Evolutionary conservation across 2,329 filamentous ascomycete genomes (phyloP).

Genomic region (Aspergillus uvarum): DNA sequence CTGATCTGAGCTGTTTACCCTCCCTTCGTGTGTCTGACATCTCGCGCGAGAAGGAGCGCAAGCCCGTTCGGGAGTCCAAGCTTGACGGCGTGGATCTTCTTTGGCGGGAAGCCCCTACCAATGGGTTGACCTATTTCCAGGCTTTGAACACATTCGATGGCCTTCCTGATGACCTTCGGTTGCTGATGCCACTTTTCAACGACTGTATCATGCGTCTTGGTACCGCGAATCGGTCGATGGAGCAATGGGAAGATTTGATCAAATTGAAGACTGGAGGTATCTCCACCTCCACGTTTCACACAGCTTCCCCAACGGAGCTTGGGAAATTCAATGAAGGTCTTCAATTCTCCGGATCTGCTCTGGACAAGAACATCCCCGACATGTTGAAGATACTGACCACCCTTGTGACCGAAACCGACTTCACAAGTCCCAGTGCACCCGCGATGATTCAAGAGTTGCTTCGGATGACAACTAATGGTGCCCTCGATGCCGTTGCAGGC

Average conservation of each 20-base stretch:
- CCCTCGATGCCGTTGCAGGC: conserved; percentile 87
- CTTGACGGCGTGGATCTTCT: conserved; percentile 69
- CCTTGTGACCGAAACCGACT: conserved; percentile 83
- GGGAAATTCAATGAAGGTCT: conserved; percentile 75
- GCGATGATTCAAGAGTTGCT: conserved; percentile 82
- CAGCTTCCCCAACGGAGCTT: conserved; percentile 72
- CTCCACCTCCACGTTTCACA: conserved; percentile 78
- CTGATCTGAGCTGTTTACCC: conserved; percentile 84
- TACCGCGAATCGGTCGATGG: conserved; percentile 84
- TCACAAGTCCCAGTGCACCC: conserved; percentile 77
- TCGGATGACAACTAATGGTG: conserved; percentile 81
- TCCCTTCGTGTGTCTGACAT: conserved; percentile 89
- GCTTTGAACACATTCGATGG: conserved; percentile 77
- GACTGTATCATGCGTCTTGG: conserved; percentile 92
- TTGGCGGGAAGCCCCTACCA: conserved; percentile 90
- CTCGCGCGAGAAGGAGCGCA: conserved; percentile 71
- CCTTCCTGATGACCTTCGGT: conserved; percentile 78
- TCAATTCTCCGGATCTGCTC: conserved; percentile 77
- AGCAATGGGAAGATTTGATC: conserved; percentile 91
- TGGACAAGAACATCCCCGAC: conserved; percentile 84
- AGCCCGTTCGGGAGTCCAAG: conserved; percentile 60
- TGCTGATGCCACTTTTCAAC: conserved; percentile 84
- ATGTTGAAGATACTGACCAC: conserved; percentile 86
- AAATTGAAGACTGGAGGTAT: conserved; percentile 95
- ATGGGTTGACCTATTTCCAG: conserved; percentile 93